Evolutionary conservation across 208 protist genomes (phyloP), one percentile per base, ranked within the genome.

Genomic region (Borovskyia barvae): DNA sequence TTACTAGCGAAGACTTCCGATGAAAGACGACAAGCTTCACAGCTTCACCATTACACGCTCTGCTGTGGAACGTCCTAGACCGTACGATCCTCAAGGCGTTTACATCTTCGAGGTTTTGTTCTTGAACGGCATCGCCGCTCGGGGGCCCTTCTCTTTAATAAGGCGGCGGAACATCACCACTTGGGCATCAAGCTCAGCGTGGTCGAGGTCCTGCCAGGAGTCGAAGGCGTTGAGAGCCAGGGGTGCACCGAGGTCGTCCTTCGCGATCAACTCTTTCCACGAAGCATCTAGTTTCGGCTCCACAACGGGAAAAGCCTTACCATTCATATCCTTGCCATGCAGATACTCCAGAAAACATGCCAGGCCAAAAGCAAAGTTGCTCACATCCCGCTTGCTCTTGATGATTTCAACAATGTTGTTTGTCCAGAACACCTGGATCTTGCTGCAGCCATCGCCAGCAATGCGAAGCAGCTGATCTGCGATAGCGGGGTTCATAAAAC

Each of bases 381-480:
- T 50, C 40, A 71, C 5, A 20, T 42, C 49, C 17, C 50, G 36
- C 32, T 45, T 52, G 22, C 29, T 15, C 17, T 60, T 17, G 20
- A 69, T 37, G 7, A 66, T 15, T 2, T 55, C 65, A 20, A 69
- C 32, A 40, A 74, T 29, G 28, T 60, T 74, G 58, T 70, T 66
- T 4, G 66, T 57, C 66, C 72, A 79, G 46, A 79, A 70, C 33
- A 74, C 59, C 65, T 74, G 65, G 29, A 66, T 40, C 60, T 78
- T 78, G 64, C 65, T 78, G 60, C 63, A 66, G 54, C 72, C 53
- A 40, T 78, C 72, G 12, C 65, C 72, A 1, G 72, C 72, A 53
- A 69, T 66, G 39, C 65, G 65, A 15, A 73, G 59, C 33, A 79
- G 66, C 61, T 74, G 72, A 29, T 79, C 66, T 28, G 61, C 61